A percentile compares a stretch with the other conserved stretches of the same genome.
Conservation (phyloP, 495 filamentous ascomycete species). For the Pyrenopolyporus hunteri region DNA sequence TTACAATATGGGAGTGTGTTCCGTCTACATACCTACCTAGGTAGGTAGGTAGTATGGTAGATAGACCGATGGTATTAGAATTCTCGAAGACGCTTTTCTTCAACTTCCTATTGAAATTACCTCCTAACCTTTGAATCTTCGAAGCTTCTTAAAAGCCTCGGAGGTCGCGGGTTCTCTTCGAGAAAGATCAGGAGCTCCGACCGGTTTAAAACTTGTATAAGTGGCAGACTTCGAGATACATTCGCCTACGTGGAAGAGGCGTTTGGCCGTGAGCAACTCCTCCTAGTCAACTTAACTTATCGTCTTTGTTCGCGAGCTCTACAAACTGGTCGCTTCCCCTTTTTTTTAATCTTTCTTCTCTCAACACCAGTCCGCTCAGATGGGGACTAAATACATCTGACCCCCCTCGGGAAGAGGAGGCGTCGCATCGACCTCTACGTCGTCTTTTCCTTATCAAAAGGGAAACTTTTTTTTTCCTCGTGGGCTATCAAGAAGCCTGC, state of each 20-base stretch:
- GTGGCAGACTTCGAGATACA: neutral
- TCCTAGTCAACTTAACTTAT: constrained; percentile 17
- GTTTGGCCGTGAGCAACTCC: neutral
- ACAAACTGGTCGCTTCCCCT: constrained; percentile 21
- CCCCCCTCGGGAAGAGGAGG: neutral
- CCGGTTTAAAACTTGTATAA: too few relatives aligned
- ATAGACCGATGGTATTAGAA: too few relatives aligned
- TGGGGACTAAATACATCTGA: constrained; percentile 33
- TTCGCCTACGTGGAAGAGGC: neutral
- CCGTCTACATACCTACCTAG: too few relatives aligned
- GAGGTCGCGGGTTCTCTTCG: too few relatives aligned
- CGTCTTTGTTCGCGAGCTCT: constrained; percentile 30
- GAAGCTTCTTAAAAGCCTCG: neutral
- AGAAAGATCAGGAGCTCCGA: too few relatives aligned
- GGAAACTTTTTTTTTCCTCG: constrained; percentile 20
- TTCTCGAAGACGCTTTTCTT: too few relatives aligned
- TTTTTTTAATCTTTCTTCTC: neutral
- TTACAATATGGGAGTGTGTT: too few relatives aligned
- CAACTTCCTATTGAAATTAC: neutral
- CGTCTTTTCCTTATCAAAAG: constrained; percentile 9
- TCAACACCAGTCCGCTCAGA: constrained; percentile 20
- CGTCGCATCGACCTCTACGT: constrained; percentile 4
- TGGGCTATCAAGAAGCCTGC: constrained; percentile 33
- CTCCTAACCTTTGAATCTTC: neutral
- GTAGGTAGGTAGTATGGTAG: too few relatives aligned